Evolutionary conservation across 2,329 filamentous ascomycete genomes (phyloP), one percentile per base, ranked within the genome.

Genomic region (Bipolaris cookei): DNA sequence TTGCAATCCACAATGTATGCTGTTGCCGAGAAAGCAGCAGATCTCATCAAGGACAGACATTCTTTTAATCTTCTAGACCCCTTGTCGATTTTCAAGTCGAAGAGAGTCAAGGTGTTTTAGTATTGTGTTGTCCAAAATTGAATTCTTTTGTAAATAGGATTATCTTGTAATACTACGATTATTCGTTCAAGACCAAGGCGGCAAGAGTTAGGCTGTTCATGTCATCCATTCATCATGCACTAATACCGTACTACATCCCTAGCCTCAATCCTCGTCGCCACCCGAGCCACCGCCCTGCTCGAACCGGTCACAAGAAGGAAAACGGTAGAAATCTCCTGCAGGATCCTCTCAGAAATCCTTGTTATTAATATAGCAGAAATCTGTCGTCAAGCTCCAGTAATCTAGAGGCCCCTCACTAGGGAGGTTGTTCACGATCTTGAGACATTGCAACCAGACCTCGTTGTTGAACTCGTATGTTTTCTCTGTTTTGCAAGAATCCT

Each of bases 1-100:
- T 43, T 70, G 18, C 68, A 70, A 39, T 56, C 67, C 1, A 74
- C 69, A 1, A 68, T 73, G 60, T 75, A 74, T 55, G 70, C 70
- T 25, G 56, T 73, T 38, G 69, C 68, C 1, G 70, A 73, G 54
- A 74, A 73, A 51, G 71, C 67, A 2, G 71, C 70, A 1, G 72
- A 74, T 55, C 37, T 74, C 2, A 72, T 75, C 39, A 74, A 74
- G 47, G 49, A 35, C 11, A 53, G 63, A 6, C 59, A 61, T 10
- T 14, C 21, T 18, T 42, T 49, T 3, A 32, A 34, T 0, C 14
- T 47, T 16, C 13, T 52, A 3, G 28, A 30, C 10, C 28, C 28
- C 28, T 30, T 30, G 1, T 30, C 28, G 3, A 30, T 30, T 10
- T 30, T 30, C 28, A 30, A 13, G 28, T 3, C 28, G 28, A 30